These are phyloP conservation scores for Didymella keratinophila DNA, from an alignment of 2,329 filamentous ascomycete genomes.

Conservation along the genomic window DNA sequence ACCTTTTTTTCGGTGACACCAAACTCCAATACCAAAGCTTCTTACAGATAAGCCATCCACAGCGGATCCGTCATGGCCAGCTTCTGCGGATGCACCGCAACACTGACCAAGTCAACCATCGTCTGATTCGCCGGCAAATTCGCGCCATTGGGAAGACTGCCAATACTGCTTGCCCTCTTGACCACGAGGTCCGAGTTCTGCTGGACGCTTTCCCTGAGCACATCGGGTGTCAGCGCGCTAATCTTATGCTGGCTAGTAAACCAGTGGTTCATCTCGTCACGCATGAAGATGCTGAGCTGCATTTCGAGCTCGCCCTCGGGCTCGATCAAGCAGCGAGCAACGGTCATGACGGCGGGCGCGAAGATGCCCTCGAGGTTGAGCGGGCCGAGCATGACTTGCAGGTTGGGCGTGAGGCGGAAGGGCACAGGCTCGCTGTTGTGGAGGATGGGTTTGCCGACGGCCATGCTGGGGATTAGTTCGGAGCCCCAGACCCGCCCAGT, in stretches of 20 bases:
- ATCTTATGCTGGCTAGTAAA: constrained; percentile 79
- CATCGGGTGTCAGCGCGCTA: constrained; percentile 62
- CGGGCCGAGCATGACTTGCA: constrained; percentile 95
- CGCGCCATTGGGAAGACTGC: constrained; percentile 73
- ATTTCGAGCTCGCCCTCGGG: constrained; percentile 86
- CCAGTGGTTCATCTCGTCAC: constrained; percentile 99
- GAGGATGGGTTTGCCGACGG: constrained; percentile 83
- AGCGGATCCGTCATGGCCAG: constrained; percentile 87
- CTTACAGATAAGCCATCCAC: constrained; percentile 94
- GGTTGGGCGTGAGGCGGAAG: constrained; percentile 94
- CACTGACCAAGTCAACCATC: constrained; percentile 91
- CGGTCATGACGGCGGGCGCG: constrained; percentile 93
- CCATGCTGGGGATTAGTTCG: constrained; percentile 91
- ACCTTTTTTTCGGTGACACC: background rate
- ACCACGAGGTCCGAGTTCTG: constrained; percentile 90
- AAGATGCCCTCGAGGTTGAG: constrained; percentile 96
- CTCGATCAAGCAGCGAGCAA: constrained; percentile 91
- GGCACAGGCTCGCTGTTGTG: constrained; percentile 92
- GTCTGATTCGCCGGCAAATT: constrained; percentile 96
- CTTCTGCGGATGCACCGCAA: constrained; percentile 90
- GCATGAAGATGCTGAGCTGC: constrained; percentile 90
- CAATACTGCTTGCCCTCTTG: constrained; percentile 85
- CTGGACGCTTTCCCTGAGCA: constrained; percentile 80
- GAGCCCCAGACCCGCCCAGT: constrained; percentile 96
- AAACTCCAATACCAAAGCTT: background rate